Evolutionary conservation across 2,329 filamentous ascomycete species (phyloP).

Genomic region (Aspergillus sp.): DNA sequence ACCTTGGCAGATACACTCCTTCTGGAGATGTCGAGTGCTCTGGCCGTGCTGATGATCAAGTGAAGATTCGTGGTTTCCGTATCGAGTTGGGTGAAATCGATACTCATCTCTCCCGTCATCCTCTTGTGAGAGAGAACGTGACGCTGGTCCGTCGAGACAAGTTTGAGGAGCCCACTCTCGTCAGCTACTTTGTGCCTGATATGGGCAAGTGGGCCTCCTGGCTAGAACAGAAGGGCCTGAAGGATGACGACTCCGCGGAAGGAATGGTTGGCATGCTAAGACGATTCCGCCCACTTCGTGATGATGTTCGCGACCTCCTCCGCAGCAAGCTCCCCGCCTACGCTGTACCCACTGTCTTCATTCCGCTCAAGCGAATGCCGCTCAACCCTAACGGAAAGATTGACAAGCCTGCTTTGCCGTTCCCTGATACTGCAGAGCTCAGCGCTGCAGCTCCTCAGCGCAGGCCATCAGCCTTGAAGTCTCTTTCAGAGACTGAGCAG

Average conservation of each 20-base stretch:
- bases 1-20: conserved; percentile 73
- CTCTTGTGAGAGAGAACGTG: conserved; percentile 77
- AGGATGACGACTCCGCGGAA: conserved; percentile 52
- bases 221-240: conserved; percentile 56
- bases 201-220: conserved; percentile 70
- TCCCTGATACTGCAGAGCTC: conserved; percentile 72
- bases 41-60: conserved; percentile 81
- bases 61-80: conserved; percentile 94
- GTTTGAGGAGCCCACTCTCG: conserved; percentile 80
- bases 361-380: conserved; percentile 70
- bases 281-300: conserved; percentile 61
- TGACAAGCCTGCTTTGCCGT: conserved; percentile 75
- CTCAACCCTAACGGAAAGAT: conserved; percentile 87
- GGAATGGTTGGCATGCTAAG: conserved; percentile 57
- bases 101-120: conserved; percentile 71
- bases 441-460: conserved; percentile 55
- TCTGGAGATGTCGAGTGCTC: conserved; percentile 74
- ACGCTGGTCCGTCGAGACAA: conserved; percentile 82
- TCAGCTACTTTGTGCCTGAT: conserved; percentile 89
- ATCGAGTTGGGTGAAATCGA: conserved; percentile 96
- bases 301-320: conserved; percentile 66
- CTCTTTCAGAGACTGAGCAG: conserved; percentile 60
- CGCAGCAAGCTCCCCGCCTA: conserved; percentile 71
- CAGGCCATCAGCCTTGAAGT: conserved; percentile 49
- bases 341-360: conserved; percentile 72